These are phyloP conservation scores for Zychaea mexicana DNA, from an alignment of 371 early-diverging fungal species.

Conservation along the genomic window DNA sequence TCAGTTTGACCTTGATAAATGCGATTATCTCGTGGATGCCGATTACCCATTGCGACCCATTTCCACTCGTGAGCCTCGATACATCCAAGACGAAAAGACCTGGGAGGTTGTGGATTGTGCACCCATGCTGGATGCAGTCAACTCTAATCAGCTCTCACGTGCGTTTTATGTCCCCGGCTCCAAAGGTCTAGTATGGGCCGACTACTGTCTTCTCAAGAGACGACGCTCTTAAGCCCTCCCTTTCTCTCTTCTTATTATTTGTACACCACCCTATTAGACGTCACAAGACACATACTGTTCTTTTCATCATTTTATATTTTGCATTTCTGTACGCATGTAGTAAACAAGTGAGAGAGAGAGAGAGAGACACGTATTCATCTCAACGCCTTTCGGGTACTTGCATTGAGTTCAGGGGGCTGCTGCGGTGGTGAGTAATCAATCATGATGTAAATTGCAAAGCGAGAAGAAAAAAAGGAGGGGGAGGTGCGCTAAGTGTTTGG, in stretches of 20 bases:
- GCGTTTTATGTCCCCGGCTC: conserved; percentile 62
- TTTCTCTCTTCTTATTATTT: not conserved
- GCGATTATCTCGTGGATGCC: conserved; percentile 77
- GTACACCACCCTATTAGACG: too few species aligned
- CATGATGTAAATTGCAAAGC: not conserved
- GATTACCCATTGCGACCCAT: conserved; percentile 47
- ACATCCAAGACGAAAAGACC: conserved; percentile 43
- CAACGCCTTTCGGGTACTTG: too few species aligned
- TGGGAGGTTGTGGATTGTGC: conserved; percentile 61
- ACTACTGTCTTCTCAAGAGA: conserved; percentile 65
- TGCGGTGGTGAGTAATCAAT: too few species aligned
- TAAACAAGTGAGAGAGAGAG: too few species aligned
- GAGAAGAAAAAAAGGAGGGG: not conserved
- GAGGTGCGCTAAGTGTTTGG: not conserved
- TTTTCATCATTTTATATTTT: not conserved
- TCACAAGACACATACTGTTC: too few species aligned
- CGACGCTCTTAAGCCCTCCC: not conserved
- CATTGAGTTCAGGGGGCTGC: too few species aligned
- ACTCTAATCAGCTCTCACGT: conserved; percentile 46
- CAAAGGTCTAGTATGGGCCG: conserved; percentile 56
- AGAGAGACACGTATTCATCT: too few species aligned
- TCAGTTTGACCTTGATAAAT: conserved; percentile 53
- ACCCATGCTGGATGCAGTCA: conserved; percentile 60
- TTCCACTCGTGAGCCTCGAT: conserved; percentile 49
- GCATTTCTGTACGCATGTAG: too few species aligned